Percentiles rank a stretch among this genome's conserved stretches.
phyloP scores from a whole-genome alignment of 352 stramenopile genomes.

The Phytophthora tentaculata region DNA sequence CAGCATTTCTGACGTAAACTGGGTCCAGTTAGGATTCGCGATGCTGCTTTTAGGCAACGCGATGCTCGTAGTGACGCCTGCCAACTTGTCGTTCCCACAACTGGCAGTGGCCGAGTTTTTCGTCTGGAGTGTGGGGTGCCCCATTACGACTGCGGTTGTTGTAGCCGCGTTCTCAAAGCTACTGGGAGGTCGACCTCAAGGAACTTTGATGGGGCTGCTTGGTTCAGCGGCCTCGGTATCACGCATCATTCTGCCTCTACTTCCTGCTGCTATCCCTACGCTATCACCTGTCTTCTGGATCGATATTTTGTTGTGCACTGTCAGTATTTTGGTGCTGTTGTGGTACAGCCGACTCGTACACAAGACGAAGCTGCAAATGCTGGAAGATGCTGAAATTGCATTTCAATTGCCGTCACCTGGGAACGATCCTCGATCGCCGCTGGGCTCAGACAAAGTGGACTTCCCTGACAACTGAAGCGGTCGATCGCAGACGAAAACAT shows the following conservation, averaged over 20 bases:
- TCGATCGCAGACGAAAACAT: neutral
- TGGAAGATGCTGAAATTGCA: slow-evolving; percentile 41
- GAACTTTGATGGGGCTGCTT: slow-evolving; percentile 76
- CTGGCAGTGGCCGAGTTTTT: slow-evolving; percentile 62
- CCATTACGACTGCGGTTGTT: slow-evolving; percentile 71
- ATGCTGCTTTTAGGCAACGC: slow-evolving; percentile 68
- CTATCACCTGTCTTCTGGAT: slow-evolving; percentile 77
- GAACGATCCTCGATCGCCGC: slow-evolving; percentile 42
- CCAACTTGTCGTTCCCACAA: slow-evolving; percentile 47
- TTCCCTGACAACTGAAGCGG: slow-evolving; percentile 31
- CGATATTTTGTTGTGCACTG: slow-evolving; percentile 53
- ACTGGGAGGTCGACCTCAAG: slow-evolving; percentile 67
- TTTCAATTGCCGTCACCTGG: slow-evolving; percentile 20
- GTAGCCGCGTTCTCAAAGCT: slow-evolving; percentile 77
- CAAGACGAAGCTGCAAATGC: slow-evolving; percentile 48
- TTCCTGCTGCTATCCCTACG: slow-evolving; percentile 67
- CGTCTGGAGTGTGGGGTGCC: slow-evolving; percentile 78
- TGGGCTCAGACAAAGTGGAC: slow-evolving; percentile 42
- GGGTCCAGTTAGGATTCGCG: slow-evolving; percentile 68
- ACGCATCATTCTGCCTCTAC: slow-evolving; percentile 67
- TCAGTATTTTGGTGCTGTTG: slow-evolving; percentile 61
- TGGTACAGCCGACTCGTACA: slow-evolving; percentile 68
- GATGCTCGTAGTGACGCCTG: slow-evolving; percentile 50
- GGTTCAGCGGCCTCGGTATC: slow-evolving; percentile 72
- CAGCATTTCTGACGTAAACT: slow-evolving; percentile 60